Conservation (phyloP, 2,329 filamentous ascomycete genomes). For the Fusarium sp. region DNA sequence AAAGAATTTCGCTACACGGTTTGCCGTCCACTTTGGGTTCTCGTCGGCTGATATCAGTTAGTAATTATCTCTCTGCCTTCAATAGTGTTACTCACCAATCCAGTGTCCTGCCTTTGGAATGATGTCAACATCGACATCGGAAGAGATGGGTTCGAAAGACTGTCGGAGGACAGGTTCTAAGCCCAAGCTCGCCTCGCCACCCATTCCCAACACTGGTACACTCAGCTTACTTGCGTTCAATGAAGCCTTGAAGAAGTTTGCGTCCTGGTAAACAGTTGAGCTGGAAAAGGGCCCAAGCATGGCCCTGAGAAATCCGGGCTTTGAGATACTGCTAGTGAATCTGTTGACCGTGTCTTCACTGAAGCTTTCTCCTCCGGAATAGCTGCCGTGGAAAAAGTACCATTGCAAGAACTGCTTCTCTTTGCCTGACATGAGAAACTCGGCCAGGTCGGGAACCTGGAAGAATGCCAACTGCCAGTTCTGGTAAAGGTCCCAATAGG, state of each 20-base stretch:
- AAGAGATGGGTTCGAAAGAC: constrained; percentile 24
- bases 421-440: constrained; percentile 60
- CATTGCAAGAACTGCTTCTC: constrained; percentile 61
- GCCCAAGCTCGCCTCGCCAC: constrained; percentile 49
- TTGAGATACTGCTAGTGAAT: constrained; percentile 58
- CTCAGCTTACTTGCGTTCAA: constrained; percentile 37
- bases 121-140: constrained; percentile 35
- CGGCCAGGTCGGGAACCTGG: constrained; percentile 61
- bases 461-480: constrained; percentile 63
- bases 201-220: constrained; percentile 45
- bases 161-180: constrained; percentile 6
- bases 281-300: constrained; percentile 57
- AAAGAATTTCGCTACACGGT: constrained; percentile 39
- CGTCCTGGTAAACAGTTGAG: constrained; percentile 52
- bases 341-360: constrained; percentile 57
- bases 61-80: rapidly evolving
- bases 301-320: constrained; percentile 59
- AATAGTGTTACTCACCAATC: constrained; percentile 36
- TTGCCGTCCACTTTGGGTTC: constrained; percentile 45
- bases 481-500: constrained; percentile 58
- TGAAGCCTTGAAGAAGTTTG: constrained; percentile 54
- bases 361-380: constrained; percentile 57
- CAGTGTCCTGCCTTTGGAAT: constrained; percentile 50
- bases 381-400: constrained; percentile 63
- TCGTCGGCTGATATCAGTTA: constrained; percentile 47